Evolutionary conservation across 2,329 filamentous ascomycete genomes (phyloP).

Genomic region (Xylariaceae sp.): DNA sequence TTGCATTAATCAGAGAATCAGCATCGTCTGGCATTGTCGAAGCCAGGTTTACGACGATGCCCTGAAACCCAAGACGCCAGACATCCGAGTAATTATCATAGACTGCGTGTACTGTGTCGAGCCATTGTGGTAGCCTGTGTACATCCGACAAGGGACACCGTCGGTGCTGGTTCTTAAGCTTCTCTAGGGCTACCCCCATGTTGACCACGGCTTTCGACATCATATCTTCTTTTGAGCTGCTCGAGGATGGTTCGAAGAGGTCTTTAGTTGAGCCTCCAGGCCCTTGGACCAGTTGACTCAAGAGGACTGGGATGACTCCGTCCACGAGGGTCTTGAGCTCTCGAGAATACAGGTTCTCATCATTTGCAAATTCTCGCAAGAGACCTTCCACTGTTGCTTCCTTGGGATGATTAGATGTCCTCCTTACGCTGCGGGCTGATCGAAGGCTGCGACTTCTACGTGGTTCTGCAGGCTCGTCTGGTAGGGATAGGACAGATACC

Average conservation of each 20-base stretch:
- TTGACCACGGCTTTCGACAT: slow-evolving; percentile 85
- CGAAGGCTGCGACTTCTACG: slow-evolving; percentile 64
- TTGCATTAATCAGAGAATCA: slow-evolving; percentile 54
- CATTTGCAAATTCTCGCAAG: slow-evolving; percentile 72
- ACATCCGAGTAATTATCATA: slow-evolving; percentile 83
- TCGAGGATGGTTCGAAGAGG: slow-evolving; percentile 58
- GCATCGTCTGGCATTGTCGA: slow-evolving; percentile 59
- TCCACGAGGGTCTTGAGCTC: slow-evolving; percentile 92
- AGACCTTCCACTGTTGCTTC: slow-evolving; percentile 71
- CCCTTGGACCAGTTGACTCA: slow-evolving; percentile 77
- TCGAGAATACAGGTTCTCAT: slow-evolving; percentile 83
- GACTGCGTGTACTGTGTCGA: slow-evolving; percentile 68
- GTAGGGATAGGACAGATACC: slow-evolving; percentile 83
- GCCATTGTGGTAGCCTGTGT: slow-evolving; percentile 73
- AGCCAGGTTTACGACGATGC: slow-evolving; percentile 88
- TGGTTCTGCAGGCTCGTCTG: slow-evolving; percentile 51
- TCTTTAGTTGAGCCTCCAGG: slow-evolving; percentile 60
- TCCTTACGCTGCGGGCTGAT: slow-evolving; percentile 74
- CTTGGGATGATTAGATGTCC: slow-evolving; percentile 61
- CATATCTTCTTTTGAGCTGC: slow-evolving; percentile 49
- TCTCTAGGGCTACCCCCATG: slow-evolving; percentile 88
- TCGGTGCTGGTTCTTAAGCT: slow-evolving; percentile 74
- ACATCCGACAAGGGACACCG: slow-evolving; percentile 72
- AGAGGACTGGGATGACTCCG: slow-evolving; percentile 87
- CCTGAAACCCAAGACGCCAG: slow-evolving; percentile 92